These are phyloP conservation scores for Melanogaster broomeanus DNA, from an alignment of 768 basidiomycete genomes.

Conservation along the genomic window DNA sequence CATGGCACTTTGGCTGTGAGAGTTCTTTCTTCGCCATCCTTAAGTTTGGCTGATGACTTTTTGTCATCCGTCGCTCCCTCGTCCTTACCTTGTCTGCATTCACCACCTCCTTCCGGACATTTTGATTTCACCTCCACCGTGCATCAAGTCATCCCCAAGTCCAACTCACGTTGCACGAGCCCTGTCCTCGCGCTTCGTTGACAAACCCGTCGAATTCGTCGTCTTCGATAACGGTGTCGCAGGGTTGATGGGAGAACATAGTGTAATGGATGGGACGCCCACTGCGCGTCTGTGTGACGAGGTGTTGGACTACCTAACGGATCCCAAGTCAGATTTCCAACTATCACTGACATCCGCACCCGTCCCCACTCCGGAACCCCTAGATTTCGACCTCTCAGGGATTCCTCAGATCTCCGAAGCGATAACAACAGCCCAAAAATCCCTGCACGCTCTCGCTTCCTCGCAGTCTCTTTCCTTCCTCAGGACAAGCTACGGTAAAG, in stretches of 20 bases:
- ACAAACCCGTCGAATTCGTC: slow-evolving; percentile 88
- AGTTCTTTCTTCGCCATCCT: slow-evolving; percentile 28
- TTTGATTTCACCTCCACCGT: background rate
- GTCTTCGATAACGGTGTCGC: slow-evolving; percentile 81
- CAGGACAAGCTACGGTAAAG: slow-evolving; percentile 80
- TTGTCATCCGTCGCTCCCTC: background rate
- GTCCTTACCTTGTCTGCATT: background rate
- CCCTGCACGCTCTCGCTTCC: slow-evolving; percentile 57
- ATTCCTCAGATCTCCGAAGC: slow-evolving; percentile 37
- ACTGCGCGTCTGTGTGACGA: slow-evolving; percentile 72
- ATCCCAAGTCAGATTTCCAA: slow-evolving; percentile 67
- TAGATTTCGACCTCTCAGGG: slow-evolving; percentile 65
- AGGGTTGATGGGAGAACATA: slow-evolving; percentile 93
- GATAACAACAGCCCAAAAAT: slow-evolving; percentile 56
- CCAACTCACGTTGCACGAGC: slow-evolving; percentile 36
- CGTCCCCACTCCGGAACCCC: slow-evolving; percentile 42
- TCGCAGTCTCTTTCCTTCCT: slow-evolving; percentile 64
- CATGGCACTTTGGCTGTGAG: slow-evolving; percentile 66
- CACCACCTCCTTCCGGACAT: no score
- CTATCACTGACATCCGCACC: slow-evolving; percentile 21
- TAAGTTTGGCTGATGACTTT: background rate
- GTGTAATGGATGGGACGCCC: slow-evolving; percentile 89
- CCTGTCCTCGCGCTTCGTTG: slow-evolving; percentile 81
- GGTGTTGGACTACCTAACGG: slow-evolving; percentile 59
- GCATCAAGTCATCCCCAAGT: slow-evolving; percentile 24